These are phyloP conservation scores for Phialophora expanda DNA, from an alignment of 2,329 filamentous ascomycete genomes.

Conservation along the genomic window DNA sequence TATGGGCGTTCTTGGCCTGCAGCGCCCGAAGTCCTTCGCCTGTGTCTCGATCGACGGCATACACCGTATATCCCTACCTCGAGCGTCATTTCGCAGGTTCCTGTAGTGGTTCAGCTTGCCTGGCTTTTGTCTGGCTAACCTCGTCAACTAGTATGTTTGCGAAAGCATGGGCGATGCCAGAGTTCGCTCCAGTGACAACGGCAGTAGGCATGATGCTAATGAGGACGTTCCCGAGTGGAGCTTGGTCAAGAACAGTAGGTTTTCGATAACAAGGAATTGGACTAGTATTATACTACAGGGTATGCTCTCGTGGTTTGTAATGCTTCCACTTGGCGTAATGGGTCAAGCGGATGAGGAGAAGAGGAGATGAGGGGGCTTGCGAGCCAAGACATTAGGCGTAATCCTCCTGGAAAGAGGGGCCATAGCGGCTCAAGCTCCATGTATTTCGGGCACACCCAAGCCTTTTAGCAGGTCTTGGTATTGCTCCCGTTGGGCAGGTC, in stretches of 20 bases:
- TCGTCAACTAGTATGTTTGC: constrained; percentile 36
- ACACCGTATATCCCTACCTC: constrained; percentile 39
- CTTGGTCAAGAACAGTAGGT: neutral
- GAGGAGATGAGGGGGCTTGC: neutral
- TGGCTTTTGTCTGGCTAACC: constrained; percentile 29
- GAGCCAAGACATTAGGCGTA: neutral
- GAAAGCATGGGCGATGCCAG: constrained; percentile 50
- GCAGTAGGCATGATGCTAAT: constrained; percentile 45
- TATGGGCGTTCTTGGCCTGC: constrained; percentile 24
- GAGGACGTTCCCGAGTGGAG: neutral
- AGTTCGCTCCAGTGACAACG: constrained; percentile 51
- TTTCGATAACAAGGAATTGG: neutral
- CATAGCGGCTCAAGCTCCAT: neutral
- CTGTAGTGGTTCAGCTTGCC: neutral
- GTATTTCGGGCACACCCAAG: neutral
- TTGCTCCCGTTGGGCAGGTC: neutral
- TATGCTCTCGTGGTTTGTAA: neutral
- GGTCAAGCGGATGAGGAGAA: neutral
- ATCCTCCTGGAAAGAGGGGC: neutral
- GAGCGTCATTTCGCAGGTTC: constrained; percentile 22
- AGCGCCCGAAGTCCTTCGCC: constrained; percentile 32
- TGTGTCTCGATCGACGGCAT: constrained; percentile 33
- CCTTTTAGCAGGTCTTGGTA: constrained; percentile 13
- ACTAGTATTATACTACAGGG: neutral
- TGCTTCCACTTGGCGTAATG: neutral